A percentile compares a stretch with the other conserved stretches of the same genome.
Conservation (phyloP, 208 protist species). For the Giardia muris region DNA sequence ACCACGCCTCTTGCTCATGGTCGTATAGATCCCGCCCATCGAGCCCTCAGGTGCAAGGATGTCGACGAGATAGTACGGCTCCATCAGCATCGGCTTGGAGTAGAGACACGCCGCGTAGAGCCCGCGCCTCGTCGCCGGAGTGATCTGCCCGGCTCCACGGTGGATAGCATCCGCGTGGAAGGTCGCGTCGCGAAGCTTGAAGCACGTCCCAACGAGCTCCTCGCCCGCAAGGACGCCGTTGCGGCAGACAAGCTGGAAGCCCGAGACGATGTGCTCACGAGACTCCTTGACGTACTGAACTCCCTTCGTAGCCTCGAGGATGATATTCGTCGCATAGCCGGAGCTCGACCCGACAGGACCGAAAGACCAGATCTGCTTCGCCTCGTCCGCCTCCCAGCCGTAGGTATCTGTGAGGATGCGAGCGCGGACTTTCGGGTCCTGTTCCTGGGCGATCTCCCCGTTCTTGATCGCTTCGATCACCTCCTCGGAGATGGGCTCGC, state of each 20-base stretch:
- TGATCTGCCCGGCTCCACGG: conserved; percentile 87
- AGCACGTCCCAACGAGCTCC: conserved; percentile 75
- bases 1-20: conserved; percentile 79
- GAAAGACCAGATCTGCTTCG: conserved; percentile 91
- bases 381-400: conserved; percentile 68
- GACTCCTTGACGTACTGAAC: conserved; percentile 93
- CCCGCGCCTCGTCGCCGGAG: conserved; percentile 72
- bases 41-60: conserved; percentile 76
- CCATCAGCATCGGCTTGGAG: conserved; percentile 70
- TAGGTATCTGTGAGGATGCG: conserved; percentile 65
- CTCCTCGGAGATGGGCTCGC: conserved; percentile 68
- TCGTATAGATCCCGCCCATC: conserved; percentile 79
- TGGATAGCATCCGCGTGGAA: conserved; percentile 95
- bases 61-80: conserved; percentile 88
- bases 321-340: conserved; percentile 71
- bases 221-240: conserved; percentile 73
- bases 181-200: conserved; percentile 83
- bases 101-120: conserved; percentile 74
- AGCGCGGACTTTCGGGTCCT: conserved; percentile 69
- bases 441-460: conserved; percentile 55
- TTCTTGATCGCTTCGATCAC: conserved; percentile 72
- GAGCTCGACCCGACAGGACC: conserved; percentile 62
- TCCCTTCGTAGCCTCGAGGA: conserved; percentile 85
- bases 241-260: conserved; percentile 76
- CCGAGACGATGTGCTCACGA: conserved; percentile 78